Base-by-base conservation (phyloP, 2,329 filamentous ascomycete genomes). In the Thelonectria blattea region DNA sequence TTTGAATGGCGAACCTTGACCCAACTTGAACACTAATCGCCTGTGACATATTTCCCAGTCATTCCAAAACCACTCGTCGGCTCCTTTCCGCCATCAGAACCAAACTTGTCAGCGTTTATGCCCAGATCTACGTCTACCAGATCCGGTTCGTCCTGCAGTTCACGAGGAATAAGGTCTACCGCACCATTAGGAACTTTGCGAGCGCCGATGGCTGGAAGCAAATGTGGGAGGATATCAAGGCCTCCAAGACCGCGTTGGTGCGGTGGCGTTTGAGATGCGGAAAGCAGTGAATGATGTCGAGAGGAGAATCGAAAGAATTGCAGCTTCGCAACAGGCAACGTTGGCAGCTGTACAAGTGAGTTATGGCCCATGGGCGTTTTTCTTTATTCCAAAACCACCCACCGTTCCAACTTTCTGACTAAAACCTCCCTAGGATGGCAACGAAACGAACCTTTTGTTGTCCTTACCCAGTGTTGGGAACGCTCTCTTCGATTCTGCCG, bases 101-200 rank as follows among this genome's bases (percentile, higher is more conserved):
- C 3, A 52, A 58, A 4, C 49, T 61, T n/a, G 30, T 61, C n/a
- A 45, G 37, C 9, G 6, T 61, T 12, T 58, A 61, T n/a, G 30
- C 49, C 1, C 45, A 45, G 24, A 18, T 58, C 1, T 61, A 58
- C 18, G n/a, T 54, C 1, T 61, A 61, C 11, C 18, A 58, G 11
- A 49, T 52, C 10, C 45, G 55, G 3, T 61, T 58, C 18, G 24
- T 58, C 2, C 43, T 58, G 1, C 59, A 61, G 15, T 61, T 54
- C 7, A 27, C 30, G 1, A 53, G 46, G 7, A 22, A 17, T 1
- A 51, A 47, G 14, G 9, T 37, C 2, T 45, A 37, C 3, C 59
- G 48, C 1, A 30, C 18, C 17, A 4, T 61, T 2, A 45, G 56
- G 51, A 58, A 54, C 17, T 41, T 39, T 3, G 11, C 50, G 0